Base-by-base conservation (phyloP, 75 land plant genomes). In the Picea sitchensis region DNA sequence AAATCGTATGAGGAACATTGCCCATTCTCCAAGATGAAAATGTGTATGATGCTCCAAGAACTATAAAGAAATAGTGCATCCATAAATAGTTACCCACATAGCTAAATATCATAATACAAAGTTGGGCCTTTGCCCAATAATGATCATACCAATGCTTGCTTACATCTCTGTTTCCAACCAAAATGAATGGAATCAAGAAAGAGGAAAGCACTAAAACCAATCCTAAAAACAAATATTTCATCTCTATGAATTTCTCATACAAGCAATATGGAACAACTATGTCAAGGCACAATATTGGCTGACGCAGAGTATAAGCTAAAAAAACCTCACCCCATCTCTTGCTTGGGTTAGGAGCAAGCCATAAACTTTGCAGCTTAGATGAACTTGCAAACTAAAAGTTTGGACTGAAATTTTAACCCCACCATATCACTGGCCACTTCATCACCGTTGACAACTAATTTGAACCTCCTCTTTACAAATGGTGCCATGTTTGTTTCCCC, bases 41-140 rank as follows among this genome's bases (percentile, higher is more conserved):
- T 0, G 97, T 94, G 82, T 96, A 96, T 5, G 93, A 87, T 73
- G 99, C 99, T 61, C 99, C 99, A 80, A 96, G 86, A 69, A 96
- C 96, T 18, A 86, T 92, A 86, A 92, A 96, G 80, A 96, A 96
- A 60, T 96, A 96, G 80, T 96, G 96, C 30, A 97, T 96, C 99
- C 96, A 96, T 73, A 96, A 96, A 87, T 94, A 96, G 82, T 96
- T 96, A 11, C 99, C 99, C 79, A 94, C 99, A 82, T 91, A 96
- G 57, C 99, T 96, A 77, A 94, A 92, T 44, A 96, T 86, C 32
- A 86, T 77, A 59, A 96, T 92, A 96, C 99, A 96, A 20, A 96
- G 61, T 76, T 87, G 89, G n/a, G 99, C 99, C 99, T 96, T 26
- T 26, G 26, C 26, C 26, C 26, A 26, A 26, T 26, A 26, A 26